Evolutionary conservation across 495 filamentous ascomycete genomes (phyloP).

Genomic region (Podospora australis): DNA sequence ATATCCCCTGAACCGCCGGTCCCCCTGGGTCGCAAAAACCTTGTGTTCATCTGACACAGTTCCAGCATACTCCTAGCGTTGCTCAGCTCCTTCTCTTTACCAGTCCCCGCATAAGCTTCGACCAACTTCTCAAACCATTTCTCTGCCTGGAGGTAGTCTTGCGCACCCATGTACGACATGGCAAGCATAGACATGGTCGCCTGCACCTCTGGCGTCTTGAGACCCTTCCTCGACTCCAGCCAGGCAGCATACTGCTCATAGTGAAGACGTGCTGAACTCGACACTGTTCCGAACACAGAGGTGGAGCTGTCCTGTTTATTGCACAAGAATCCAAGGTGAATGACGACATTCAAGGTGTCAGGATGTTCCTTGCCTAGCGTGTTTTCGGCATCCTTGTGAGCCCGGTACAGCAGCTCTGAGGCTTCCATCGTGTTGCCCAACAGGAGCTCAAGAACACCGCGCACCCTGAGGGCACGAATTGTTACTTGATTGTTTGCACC

Average conservation of each 20-base stretch:
- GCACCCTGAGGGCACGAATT: background rate
- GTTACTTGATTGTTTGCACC: background rate
- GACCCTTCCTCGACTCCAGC: background rate
- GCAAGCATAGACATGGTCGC: background rate
- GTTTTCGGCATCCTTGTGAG: background rate
- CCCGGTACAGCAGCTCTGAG: background rate
- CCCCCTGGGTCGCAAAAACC: no score
- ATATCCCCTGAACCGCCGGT: no score
- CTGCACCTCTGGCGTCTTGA: background rate
- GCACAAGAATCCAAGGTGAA: background rate
- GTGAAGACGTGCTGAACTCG: no score
- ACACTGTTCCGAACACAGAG: background rate
- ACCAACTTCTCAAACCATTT: background rate
- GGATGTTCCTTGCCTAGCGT: background rate
- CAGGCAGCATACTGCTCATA: background rate
- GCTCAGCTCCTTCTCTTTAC: slow-evolving; percentile 1
- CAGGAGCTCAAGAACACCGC: background rate
- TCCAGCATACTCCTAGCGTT: no score
- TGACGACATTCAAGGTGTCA: background rate
- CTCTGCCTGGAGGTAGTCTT: background rate
- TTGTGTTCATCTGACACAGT: no score
- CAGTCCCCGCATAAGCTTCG: background rate
- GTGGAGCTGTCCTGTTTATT: background rate
- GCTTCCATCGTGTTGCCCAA: background rate
- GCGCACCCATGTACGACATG: background rate